Base-by-base conservation (phyloP, 805 yeast genomes). In the Priceomyces melissophilus region DNA sequence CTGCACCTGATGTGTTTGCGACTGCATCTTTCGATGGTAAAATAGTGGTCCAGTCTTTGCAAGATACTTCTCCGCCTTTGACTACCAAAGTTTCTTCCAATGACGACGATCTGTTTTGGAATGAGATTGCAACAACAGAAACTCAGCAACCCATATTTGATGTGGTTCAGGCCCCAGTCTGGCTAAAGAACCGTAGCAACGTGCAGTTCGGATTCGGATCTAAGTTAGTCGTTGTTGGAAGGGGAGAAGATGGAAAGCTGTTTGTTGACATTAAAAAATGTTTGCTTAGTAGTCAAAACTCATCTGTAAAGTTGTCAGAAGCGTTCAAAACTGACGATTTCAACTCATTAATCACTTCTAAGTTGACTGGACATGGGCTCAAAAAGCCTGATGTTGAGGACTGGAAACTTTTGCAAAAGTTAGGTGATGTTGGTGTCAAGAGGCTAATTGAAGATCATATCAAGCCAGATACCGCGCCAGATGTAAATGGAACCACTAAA, bases 121-220 rank as follows among this genome's bases (percentile, higher is more conserved):
- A 80, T 53, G 75, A 81, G 51, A 74, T 85, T 16, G 79, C 89
- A 2, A 69, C 79, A 15, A 73, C 83, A 13, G 86, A 82, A 35
- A 75, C 83, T 25, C 83, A 76, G 54, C 87, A 83, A 50, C 93
- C 96, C 9, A 78, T 78, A 28, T 82, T 83, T 51, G 75, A 76
- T 31, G 71, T 78, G 25, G 71, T 75, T 47, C 96, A 89, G 65
- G 93, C 97, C 14, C 99, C 99, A 37, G 63, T 71, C 44, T 93
- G 99, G 99, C 76, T 87, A 45, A 78, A 78, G 46, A 74, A 84
- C 49, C 88, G 88, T 10, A 72, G 78, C 4, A 73, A 83, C 37
- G 96, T 84, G 10, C 69, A 80, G 2, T 93, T 95, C 73, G 98
- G 96, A 0, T 91, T 89, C 66, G 99, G 99, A 45, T 96, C 96